Evolutionary conservation across 805 yeast species (phyloP), one percentile per base, ranked within the genome.

Genomic region (Saccharomycopsis microspora): DNA sequence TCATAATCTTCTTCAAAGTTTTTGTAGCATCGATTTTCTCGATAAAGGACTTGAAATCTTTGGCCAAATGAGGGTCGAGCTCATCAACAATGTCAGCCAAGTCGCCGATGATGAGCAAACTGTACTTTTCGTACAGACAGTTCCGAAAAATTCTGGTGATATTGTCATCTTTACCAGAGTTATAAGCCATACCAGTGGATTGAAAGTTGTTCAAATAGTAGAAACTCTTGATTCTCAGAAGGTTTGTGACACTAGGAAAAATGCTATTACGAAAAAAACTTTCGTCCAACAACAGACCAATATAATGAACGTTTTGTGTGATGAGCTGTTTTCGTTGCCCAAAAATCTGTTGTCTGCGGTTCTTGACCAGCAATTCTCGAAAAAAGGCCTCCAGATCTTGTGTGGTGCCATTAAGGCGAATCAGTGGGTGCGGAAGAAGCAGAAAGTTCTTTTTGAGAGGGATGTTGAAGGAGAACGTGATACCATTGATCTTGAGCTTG

Each of bases 371-470:
- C 19, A 19, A 1, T 19, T 19, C 19, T 19, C 19, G 19, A 19
- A 19, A 19, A 19, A 19, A 19, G 19, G 19, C 19, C 36, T 34
- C 36, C 36, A n/a, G n/a, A n/a, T 34, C 36, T 27, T 9, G n/a
- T 7, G 28, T 43, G 1, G 8, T n/a, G 41, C 31, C 38, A 19
- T 41, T 43, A n/a, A 49, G 32, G 19, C 41, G 39, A 6, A 41
- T 31, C 10, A 78, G 72, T 4, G 72, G 62, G 50, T 73, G 72
- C 0, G 82, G 80, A 37, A 79, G 57, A 1, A 72, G 64, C 42
- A 67, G 65, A 59, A 78, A 79, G 54, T 78, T 82, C 42, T 75
- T 71, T 53, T 75, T 75, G 11, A 78, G 62, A 1, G 85, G 85
- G 11, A 80, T 77, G 57, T 79, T 85, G 43, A 80, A 68, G 0